phyloP scores from a whole-genome alignment of 768 basidiomycete genomes.

The Cyathus striatus region DNA sequence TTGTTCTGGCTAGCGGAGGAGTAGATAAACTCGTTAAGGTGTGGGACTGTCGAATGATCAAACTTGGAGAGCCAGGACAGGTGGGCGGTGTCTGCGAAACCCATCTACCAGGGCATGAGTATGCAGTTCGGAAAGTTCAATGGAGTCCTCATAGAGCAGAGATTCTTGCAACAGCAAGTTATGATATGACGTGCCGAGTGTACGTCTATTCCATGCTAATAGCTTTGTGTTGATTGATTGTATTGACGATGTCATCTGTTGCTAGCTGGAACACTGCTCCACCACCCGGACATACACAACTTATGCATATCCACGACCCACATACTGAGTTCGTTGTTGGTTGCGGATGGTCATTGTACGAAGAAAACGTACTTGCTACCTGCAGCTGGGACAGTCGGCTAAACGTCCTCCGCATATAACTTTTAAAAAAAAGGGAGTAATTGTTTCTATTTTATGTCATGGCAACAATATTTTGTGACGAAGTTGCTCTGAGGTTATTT shows the following conservation, averaged over 20 bases:
- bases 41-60: conserved; percentile 88
- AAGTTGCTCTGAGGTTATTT: no score
- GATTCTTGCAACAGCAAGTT: conserved; percentile 63
- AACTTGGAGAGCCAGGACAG: conserved; percentile 43
- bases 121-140: conserved; percentile 82
- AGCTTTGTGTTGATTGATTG: no score
- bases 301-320: conserved; percentile 71
- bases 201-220: conserved; percentile 34
- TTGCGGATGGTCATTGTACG: conserved; percentile 87
- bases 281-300: conserved; percentile 38
- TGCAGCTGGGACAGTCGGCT: conserved; percentile 91
- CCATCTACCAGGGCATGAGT: conserved; percentile 80
- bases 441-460: no score
- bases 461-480: no score
- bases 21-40: conserved; percentile 74
- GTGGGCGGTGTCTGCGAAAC: conserved; percentile 72
- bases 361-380: conserved; percentile 81
- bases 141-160: conserved; percentile 83
- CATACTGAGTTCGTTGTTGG: conserved; percentile 97
- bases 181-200: conserved; percentile 96
- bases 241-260: no score
- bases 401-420: conserved; percentile 62
- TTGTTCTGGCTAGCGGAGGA: conserved; percentile 70
- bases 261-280: conserved; percentile 73
- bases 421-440: neutral